These are phyloP conservation scores for Ophiostoma sp. DNA, from an alignment of 2,329 filamentous ascomycete species.

Conservation along the genomic window DNA sequence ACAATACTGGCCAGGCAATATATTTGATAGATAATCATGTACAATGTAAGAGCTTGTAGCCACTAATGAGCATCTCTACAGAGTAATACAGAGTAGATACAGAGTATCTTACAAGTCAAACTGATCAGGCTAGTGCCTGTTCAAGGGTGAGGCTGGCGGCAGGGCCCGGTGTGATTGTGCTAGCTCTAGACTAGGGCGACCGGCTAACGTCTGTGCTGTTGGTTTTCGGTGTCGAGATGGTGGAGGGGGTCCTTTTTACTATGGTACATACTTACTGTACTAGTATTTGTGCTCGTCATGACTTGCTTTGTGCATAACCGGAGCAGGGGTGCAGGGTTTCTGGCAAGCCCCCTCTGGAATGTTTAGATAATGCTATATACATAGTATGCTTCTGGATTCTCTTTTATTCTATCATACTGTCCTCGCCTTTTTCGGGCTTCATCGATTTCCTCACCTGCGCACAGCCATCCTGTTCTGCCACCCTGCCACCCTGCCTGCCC, in stretches of 20 bases:
- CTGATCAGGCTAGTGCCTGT: neutral
- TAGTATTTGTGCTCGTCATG: neutral
- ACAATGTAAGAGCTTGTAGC: neutral
- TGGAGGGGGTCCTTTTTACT: neutral
- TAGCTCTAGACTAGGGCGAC: neutral
- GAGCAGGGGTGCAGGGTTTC: neutral
- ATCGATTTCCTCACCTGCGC: neutral
- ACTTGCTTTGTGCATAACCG: neutral
- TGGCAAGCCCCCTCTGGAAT: neutral
- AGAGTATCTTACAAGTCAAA: neutral
- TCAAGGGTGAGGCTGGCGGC: conserved; percentile 24
- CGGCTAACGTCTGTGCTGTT: conserved; percentile 10
- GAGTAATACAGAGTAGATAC: no score
- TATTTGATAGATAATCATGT: neutral
- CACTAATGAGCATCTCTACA: no score
- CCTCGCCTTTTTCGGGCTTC: neutral
- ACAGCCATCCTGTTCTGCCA: neutral
- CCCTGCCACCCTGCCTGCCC: neutral
- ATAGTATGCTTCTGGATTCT: neutral
- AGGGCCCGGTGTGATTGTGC: conserved; percentile 20
- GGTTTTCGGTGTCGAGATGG: conserved; percentile 20
- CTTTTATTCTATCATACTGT: neutral
- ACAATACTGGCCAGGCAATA: neutral
- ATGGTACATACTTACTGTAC: no score
- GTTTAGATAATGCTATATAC: no score